Base-by-base conservation (phyloP, 495 filamentous ascomycete species). In the Friedmanniomyces endolithicus region DNA sequence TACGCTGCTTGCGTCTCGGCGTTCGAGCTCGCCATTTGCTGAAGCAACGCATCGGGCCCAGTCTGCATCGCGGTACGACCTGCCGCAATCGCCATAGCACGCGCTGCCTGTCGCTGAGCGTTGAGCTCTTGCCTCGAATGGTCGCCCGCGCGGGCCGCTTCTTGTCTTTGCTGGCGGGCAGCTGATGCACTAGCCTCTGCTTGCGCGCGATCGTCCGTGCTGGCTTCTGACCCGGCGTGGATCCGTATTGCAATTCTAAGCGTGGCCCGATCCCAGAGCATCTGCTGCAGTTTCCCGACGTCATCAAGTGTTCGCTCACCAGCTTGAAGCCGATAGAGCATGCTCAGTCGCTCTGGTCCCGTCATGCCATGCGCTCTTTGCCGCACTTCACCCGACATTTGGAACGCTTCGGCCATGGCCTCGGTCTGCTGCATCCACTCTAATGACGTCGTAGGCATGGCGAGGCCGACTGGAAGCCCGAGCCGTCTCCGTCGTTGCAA, bases 1-100 rank as follows among this genome's bases (percentile, higher is more conserved):
- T 48, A 57, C 1, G 59, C 59, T 33, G 55, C 59, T 0, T 33
- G 55, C 7, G 55, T 62, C 11, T 52, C 55, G 8, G 53, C 55
- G 25, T 60, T 46, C 16, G 39, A 44, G n/a, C 17, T 33, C 4
- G 55, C 59, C 50, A 58, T 53, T 12, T 39, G 59, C n/a, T 57
- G 55, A 4, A 62, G 20, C 1, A 62, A 33, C 12, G 27, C 47
- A 7, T 34, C 11, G 1, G 55, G 25, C 9, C 59, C 45, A 12
- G 59, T 55, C 12, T 31, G 56, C 59, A 62, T 58, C 1, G 59
- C 59, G 6, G 58, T 48, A 0, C 59, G 35, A 22, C 59, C 55
- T 20, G 59, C 59, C 0, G 59, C 59, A 29, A 58, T 24, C 1
- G 56, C 55, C 20, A 58, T 48, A 1, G 52, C 48, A n/a, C 34